Evolutionary conservation across 2,329 filamentous ascomycete species (phyloP), one percentile per base, ranked within the genome.

Genomic region (Xylariaceae sp.): DNA sequence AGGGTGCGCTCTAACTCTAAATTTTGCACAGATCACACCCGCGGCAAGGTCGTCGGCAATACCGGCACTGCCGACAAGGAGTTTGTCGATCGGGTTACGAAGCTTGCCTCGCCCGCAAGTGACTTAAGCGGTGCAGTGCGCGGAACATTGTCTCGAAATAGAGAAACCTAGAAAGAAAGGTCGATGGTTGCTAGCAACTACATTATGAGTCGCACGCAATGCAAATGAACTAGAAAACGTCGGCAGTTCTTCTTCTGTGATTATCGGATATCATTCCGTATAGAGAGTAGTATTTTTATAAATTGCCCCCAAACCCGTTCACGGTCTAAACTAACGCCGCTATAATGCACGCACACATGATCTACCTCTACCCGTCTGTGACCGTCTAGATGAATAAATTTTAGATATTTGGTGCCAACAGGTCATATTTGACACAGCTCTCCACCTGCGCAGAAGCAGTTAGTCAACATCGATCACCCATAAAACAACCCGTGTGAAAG

Each of bases 371-470:
- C 41, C 20, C 29, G 4, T 56, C 42, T 57, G 52, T n/a, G n/a
- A n/a, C n/a, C n/a, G n/a, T n/a, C n/a, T n/a, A n/a, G n/a, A n/a
- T n/a, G n/a, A n/a, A n/a, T 54, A 19, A 49, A 21, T 32, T 48
- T 65, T 77, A 96, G 62, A 96, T 86, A 77, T 96, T 96, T 2
- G 92, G 92, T 47, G 91, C 91, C 58, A 97, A 77, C 61, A 91
- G 82, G 74, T 97, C 92, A 65, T 93, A 96, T 71, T 93, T 95
- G 67, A 97, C 93, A 71, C 91, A 96, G 68, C 85, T 82, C 74
- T 96, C 92, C 32, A 93, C 90, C 87, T 90, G 23, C 21, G 18
- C 5, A 1, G 40, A 19, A 29, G 5, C 19, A 21, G 54, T 37
- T 29, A 50, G 48, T 16, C 7, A 20, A 48, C 48, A 10, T 46